These are phyloP conservation scores for Fusarium virguliforme DNA, from an alignment of 2,329 filamentous ascomycete species.

Conservation along the genomic window DNA sequence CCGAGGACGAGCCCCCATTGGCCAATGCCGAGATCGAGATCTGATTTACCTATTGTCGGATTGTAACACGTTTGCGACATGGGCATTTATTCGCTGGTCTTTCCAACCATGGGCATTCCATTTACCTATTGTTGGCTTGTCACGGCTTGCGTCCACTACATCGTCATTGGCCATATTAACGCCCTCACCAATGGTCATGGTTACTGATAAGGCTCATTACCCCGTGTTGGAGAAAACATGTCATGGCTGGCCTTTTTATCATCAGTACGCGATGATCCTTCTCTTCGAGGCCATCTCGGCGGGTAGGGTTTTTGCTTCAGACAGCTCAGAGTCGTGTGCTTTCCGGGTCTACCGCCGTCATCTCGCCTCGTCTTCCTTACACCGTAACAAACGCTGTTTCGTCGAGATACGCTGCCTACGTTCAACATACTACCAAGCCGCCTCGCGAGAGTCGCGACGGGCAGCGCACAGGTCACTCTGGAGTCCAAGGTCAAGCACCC, in stretches of 20 bases:
- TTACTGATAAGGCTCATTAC: conserved; percentile 3
- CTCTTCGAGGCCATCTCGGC: not conserved
- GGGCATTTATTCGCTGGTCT: not conserved
- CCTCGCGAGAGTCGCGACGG: not conserved
- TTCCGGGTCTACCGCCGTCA: not conserved
- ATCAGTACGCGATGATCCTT: not conserved
- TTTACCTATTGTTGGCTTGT: conserved; percentile 17
- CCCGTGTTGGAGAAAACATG: conserved; percentile 5
- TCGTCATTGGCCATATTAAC: not conserved
- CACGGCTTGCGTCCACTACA: not conserved
- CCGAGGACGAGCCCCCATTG: not conserved
- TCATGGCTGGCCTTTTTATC: not conserved
- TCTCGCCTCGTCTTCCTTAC: not conserved
- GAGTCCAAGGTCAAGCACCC: not conserved
- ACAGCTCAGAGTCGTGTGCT: conserved; percentile 3
- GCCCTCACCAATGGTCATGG: not conserved
- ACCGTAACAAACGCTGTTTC: not conserved
- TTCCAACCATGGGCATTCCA: not conserved
- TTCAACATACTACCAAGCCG: not conserved
- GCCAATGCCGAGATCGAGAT: not conserved
- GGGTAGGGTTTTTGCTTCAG: not conserved
- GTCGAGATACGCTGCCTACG: not conserved
- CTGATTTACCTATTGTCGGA: conserved; percentile 6
- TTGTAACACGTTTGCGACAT: not conserved
- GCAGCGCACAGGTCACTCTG: not conserved